Base-by-base conservation (phyloP, 345 rosid genomes). In the Citrus maxima region DNA sequence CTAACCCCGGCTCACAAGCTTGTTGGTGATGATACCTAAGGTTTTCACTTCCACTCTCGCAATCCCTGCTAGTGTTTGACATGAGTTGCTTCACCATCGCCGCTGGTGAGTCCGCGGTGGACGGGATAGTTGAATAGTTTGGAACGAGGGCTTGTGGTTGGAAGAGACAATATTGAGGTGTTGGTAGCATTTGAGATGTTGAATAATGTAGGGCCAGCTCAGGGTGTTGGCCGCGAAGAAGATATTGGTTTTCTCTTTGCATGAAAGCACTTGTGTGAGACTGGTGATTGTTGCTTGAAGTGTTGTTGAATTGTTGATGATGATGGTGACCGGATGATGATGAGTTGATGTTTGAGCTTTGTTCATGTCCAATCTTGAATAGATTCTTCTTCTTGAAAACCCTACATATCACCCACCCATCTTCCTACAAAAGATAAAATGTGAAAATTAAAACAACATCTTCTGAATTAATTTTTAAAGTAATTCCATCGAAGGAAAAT, bases 321-420 rank as follows among this genome's bases (percentile, higher is more conserved):
- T 89, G 91, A 16, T 76, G 77, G n/a, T 75, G 78, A 8, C 49
- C 35, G 42, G 85, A 40, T 77, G 88, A 63, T 28, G 89, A 80
- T 75, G 94, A 88, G 85, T 88, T 86, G 58, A 83, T 86, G 89
- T 90, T 88, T 67, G 90, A 82, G 25, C 89, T 88, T 75, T 84
- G 91, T 22, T 86, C 87, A 19, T 79, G 88, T 5, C 86, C 88
- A 16, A 92, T 80, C 76, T 93, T 95, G 95, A 95, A 92, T 38
- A 95, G 70, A 76, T 89, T 88, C 81, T 93, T 95, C 89, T 95
- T 93, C 88, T 90, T 93, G 85, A 95, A 93, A 73, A 95, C 98
- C 73, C 93, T 87, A 62, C 99, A 95, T 25, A 95, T 90, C 63
- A 95, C 99, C 98, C 98, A 95, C 6, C 98, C 99, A 85, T 93